These are phyloP conservation scores for Colletotrichum chlorophyti DNA, from an alignment of 2,329 filamentous ascomycete species.

Conservation along the genomic window DNA sequence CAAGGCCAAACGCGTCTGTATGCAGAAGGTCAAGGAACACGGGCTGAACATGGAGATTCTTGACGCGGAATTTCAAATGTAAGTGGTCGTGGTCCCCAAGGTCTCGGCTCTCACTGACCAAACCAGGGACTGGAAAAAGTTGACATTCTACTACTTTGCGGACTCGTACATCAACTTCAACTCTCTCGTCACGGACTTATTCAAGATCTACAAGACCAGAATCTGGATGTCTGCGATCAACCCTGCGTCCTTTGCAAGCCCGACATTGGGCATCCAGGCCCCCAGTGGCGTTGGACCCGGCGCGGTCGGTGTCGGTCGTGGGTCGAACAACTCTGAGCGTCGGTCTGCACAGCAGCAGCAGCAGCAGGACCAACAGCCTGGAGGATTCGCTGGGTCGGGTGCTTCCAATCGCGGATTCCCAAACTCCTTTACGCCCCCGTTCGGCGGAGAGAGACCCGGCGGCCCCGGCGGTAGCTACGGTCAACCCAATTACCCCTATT, in stretches of 20 bases:
- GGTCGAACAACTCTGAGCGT: constrained; percentile 49
- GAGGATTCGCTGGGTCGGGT: constrained; percentile 43
- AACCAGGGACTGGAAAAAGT: constrained; percentile 93
- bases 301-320: constrained; percentile 65
- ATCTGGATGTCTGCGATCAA: constrained; percentile 99
- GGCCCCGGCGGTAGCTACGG: constrained; percentile 45
- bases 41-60: constrained; percentile 97
- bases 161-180: constrained; percentile 99
- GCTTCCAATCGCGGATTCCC: constrained; percentile 50
- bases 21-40: constrained; percentile 95
- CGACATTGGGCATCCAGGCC: constrained; percentile 73
- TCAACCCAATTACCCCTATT: constrained; percentile 44
- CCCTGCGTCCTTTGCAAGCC: constrained; percentile 90
- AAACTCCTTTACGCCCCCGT: constrained; percentile 49
- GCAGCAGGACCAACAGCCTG: constrained; percentile 39
- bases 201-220: constrained; percentile 98
- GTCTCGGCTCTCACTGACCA: constrained; percentile 8
- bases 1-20: constrained; percentile 94
- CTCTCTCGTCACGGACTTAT: constrained; percentile 92
- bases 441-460: constrained; percentile 49
- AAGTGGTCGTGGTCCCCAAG: constrained; percentile 49
- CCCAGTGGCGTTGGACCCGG: constrained; percentile 72
- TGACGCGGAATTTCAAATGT: constrained; percentile 99
- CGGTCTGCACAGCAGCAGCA: constrained; percentile 47
- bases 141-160: constrained; percentile 99